phyloP scores from a whole-genome alignment of 768 basidiomycete species.

The Lentinus brumalis region DNA sequence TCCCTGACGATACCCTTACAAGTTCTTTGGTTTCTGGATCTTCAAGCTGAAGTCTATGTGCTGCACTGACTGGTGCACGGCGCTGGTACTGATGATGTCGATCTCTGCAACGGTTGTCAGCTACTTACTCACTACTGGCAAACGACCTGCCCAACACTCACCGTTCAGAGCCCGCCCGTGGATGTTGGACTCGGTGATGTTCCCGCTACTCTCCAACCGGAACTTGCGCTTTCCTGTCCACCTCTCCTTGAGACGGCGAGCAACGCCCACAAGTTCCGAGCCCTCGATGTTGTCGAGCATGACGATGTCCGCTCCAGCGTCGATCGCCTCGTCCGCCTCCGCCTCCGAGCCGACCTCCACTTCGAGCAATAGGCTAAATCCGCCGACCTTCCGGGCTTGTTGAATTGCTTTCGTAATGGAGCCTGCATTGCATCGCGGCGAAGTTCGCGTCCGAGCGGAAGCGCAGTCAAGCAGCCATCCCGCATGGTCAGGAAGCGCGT shows the following conservation, averaged over 20 bases:
- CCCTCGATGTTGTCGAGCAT: slow-evolving; percentile 97
- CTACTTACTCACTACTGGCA: background rate
- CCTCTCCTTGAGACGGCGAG: slow-evolving; percentile 69
- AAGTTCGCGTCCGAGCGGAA: background rate
- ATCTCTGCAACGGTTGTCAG: slow-evolving; percentile 58
- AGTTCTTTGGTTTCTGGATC: slow-evolving; percentile 68
- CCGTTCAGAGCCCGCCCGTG: slow-evolving; percentile 81
- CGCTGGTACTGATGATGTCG: slow-evolving; percentile 91
- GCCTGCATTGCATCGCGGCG: slow-evolving; percentile 43
- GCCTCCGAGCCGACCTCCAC: slow-evolving; percentile 89
- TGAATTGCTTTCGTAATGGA: slow-evolving; percentile 89
- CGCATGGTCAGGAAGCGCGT: background rate
- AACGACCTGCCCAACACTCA: slow-evolving; percentile 37
- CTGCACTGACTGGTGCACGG: slow-evolving; percentile 87
- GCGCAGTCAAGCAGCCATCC: background rate
- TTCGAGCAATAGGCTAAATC: slow-evolving; percentile 89
- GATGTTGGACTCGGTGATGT: slow-evolving; percentile 88
- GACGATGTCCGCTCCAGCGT: slow-evolving; percentile 91
- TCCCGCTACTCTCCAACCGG: slow-evolving; percentile 91
- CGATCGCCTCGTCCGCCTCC: slow-evolving; percentile 96
- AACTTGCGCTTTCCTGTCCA: slow-evolving; percentile 86
- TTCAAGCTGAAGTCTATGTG: slow-evolving; percentile 98
- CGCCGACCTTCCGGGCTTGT: slow-evolving; percentile 85
- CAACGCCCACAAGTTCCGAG: slow-evolving; percentile 63
- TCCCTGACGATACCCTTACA: background rate